Evolutionary conservation across 805 yeast species (phyloP), one percentile per base, ranked within the genome.

Genomic region (Pichia membranifaciens): DNA sequence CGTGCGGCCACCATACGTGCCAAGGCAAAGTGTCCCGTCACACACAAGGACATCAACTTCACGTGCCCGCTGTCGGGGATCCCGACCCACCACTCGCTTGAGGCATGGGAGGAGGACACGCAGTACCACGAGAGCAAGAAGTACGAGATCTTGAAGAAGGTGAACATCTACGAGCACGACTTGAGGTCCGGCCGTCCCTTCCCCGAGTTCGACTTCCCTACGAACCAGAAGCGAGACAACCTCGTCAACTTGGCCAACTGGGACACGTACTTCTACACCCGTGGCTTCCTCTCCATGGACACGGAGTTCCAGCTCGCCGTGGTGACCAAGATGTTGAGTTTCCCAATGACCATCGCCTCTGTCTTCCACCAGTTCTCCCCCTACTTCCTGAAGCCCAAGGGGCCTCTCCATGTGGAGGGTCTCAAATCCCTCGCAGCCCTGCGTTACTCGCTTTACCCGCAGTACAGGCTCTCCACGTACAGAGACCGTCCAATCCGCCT

Each of bases 221-320:
- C 78, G 4, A 75, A 72, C 15, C 95, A 86, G 65, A 85, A 82
- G 44, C 73, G 71, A 43, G 97, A 90, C 61, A 81, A 82, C 51
- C 68, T 75, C 51, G 79, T 89, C 51, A 89, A 88, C 62, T 78
- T 88, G 62, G 72, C 81, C 42, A 82, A 78, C 64, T 93, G 99
- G 99, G 98, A 93, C 66, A 73, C 93, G 9, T 91, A 80, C 59
- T 84, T 93, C 62, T 93, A 91, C 66, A 91, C 98, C 0, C 77
- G 99, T 64, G 84, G 84, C 57, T 93, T 87, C 64, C 84, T 81
- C 58, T 91, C 97, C 5, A 91, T 93, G 98, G 96, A 93, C 66
- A 86, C 96, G 4, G 96, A 90, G 66, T 91, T 87, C 70, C 95
- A 91, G 66, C 72, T 91, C 61, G 98, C 98, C 1, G 95, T 95